A percentile compares a stretch with the other conserved stretches of the same genome.
These are phyloP conservation scores for Nepenthes mirabilis DNA, from an alignment of 148 eudicot genomes.

Conservation along the genomic window DNA sequence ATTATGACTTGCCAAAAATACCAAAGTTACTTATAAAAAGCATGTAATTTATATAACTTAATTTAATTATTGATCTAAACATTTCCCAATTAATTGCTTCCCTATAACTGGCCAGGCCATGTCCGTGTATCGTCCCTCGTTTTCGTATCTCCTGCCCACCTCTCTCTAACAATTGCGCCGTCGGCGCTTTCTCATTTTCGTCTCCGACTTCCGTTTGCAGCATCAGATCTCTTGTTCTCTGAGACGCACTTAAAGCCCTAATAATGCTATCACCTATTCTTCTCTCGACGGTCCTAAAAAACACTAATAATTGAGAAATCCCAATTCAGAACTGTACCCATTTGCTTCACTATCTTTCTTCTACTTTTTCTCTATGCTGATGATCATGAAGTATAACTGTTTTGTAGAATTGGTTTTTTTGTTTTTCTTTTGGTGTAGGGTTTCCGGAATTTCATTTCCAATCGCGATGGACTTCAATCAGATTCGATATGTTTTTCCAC, in stretches of 20 bases:
- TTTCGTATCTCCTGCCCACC: background rate
- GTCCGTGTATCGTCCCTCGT: background rate
- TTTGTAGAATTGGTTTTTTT: background rate
- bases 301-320: constrained; percentile 15
- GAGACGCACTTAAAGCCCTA: constrained; percentile 14
- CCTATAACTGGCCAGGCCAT: no score
- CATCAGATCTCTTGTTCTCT: constrained; percentile 31
- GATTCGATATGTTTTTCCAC: constrained; percentile 88
- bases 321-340: constrained; percentile 64
- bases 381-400: background rate
- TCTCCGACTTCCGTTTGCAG: constrained; percentile 4
- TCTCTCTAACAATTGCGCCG: constrained; percentile 43
- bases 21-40: no score
- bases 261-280: constrained; percentile 19
- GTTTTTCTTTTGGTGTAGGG: constrained; percentile 23
- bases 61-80: no score
- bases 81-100: no score
- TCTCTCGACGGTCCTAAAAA: constrained; percentile 11
- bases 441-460: constrained; percentile 76
- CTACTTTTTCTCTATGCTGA: background rate
- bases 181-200: constrained; percentile 26
- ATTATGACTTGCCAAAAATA: no score
- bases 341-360: background rate
- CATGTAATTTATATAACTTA: no score
- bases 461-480: constrained; percentile 82